phyloP scores from a whole-genome alignment of 305 asterid genomes.

The Petunia hybrid region DNA sequence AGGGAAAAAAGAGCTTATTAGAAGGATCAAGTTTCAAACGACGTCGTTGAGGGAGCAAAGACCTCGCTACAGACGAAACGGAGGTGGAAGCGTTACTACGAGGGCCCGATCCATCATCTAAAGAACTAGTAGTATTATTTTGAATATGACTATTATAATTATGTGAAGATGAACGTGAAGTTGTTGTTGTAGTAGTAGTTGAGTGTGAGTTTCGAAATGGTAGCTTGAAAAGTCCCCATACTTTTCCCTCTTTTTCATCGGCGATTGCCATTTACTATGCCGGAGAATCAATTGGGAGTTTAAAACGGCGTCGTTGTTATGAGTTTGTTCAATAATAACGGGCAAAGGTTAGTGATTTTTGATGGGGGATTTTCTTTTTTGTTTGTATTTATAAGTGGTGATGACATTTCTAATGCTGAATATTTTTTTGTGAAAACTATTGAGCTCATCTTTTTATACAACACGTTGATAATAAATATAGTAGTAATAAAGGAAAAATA shows the following conservation, averaged over 20 bases:
- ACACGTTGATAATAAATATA: too few relatives aligned
- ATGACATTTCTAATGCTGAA: too few relatives aligned
- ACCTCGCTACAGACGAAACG: slow-evolving; percentile 81
- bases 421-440: too few relatives aligned
- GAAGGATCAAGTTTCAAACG: slow-evolving; percentile 98
- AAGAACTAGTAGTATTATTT: slow-evolving; percentile 39
- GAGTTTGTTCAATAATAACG: too few relatives aligned
- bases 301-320: not conserved
- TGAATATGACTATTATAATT: slow-evolving; percentile 5
- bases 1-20: slow-evolving; percentile 81
- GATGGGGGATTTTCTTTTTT: too few relatives aligned
- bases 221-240: slow-evolving; percentile 87
- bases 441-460: too few relatives aligned
- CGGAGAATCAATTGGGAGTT: not conserved
- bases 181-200: slow-evolving; percentile 47
- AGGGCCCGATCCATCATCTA: slow-evolving; percentile 65
- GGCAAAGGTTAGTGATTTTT: too few relatives aligned
- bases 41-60: slow-evolving; percentile 81
- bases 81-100: slow-evolving; percentile 48
- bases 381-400: too few relatives aligned
- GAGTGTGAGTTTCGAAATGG: slow-evolving; percentile 73
- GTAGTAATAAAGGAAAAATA: too few relatives aligned
- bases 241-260: slow-evolving; percentile 74
- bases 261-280: slow-evolving; percentile 61
- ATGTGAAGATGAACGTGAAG: slow-evolving; percentile 47